These are phyloP conservation scores for Penicillium sp. DNA, from an alignment of 2,329 filamentous ascomycete species.

Conservation along the genomic window DNA sequence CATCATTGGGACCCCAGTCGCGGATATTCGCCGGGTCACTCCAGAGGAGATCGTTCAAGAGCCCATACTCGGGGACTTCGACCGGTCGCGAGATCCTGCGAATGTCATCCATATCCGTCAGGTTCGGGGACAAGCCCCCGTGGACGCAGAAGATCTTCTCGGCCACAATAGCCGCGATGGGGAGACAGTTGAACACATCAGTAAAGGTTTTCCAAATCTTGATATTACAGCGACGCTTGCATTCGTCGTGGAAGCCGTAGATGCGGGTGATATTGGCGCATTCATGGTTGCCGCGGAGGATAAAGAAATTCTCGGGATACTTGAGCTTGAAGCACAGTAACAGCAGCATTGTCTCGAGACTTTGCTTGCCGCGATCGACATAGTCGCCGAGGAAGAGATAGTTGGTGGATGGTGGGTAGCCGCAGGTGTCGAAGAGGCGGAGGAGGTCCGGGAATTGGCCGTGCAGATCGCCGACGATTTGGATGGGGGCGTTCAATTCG, in stretches of 20 bases:
- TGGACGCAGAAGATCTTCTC: constrained; percentile 4
- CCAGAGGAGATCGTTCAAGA: constrained; percentile 3
- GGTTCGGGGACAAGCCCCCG: constrained; percentile 1
- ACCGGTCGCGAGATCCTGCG: constrained; percentile 1
- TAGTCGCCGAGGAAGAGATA: constrained; percentile 5
- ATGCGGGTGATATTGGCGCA: constrained; percentile 4
- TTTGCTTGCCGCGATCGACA: constrained; percentile 6
- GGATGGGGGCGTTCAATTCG: constrained; percentile 1
- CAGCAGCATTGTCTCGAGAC: constrained; percentile 2
- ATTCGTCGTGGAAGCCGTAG: constrained; percentile 4
- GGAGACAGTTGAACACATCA: constrained; percentile 4
- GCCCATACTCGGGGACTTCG: constrained; percentile 3
- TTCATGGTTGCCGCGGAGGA: constrained; percentile 3
- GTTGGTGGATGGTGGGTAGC: neutral
- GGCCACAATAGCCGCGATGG: neutral
- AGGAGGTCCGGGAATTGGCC: constrained; percentile 2
- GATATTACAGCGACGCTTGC: constrained; percentile 3
- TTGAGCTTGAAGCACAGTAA: constrained; percentile 3
- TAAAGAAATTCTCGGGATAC: constrained; percentile 3
- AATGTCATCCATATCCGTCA: constrained; percentile 4
- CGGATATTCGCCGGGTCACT: constrained; percentile 2
- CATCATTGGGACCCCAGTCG: constrained; percentile 2
- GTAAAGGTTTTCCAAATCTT: constrained; percentile 4
- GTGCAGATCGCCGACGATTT: constrained; percentile 4
- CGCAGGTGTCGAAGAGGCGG: constrained; percentile 1